These are phyloP conservation scores for Bruguiera parviflora DNA, from an alignment of 345 rosid genomes.

Conservation along the genomic window DNA sequence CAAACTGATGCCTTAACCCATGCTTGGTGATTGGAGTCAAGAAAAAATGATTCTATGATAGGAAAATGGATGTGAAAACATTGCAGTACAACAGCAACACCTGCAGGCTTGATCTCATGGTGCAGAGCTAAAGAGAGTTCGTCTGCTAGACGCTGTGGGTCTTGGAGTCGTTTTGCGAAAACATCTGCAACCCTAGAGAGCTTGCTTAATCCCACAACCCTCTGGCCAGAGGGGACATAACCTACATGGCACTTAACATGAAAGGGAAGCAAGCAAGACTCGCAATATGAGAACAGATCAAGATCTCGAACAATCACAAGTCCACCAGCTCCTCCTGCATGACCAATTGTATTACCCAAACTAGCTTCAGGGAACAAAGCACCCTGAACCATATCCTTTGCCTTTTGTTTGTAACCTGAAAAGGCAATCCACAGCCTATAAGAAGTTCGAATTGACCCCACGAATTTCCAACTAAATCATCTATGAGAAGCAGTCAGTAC, in stretches of 20 bases:
- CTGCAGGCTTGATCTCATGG: conserved; percentile 69
- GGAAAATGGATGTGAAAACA: conserved; percentile 83
- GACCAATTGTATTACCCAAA: conserved; percentile 58
- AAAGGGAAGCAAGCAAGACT: conserved; percentile 89
- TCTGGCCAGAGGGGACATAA: conserved; percentile 77
- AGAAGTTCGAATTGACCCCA: conserved; percentile 1
- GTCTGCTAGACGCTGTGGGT: conserved; percentile 74
- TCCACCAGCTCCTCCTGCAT: conserved; percentile 89
- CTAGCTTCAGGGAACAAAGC: conserved; percentile 96
- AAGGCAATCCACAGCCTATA: conserved; percentile 4
- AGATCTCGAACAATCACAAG: conserved; percentile 85
- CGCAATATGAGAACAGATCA: conserved; percentile 83
- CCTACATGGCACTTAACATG: conserved; percentile 83
- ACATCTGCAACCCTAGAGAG: conserved; percentile 84
- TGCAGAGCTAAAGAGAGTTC: conserved; percentile 79
- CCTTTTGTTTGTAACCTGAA: conserved; percentile 72
- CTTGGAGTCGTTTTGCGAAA: conserved; percentile 80
- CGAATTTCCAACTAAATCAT: background rate
- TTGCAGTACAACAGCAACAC: conserved; percentile 82
- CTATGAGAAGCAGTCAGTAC: background rate
- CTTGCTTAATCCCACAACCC: conserved; percentile 89
- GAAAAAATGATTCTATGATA: conserved; percentile 39
- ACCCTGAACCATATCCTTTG: conserved; percentile 68
- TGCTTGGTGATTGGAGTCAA: conserved; percentile 47
- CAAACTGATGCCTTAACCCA: conserved; percentile 49